phyloP scores from a whole-genome alignment of 495 filamentous ascomycete genomes.

The Daldinia caldariorum region DNA sequence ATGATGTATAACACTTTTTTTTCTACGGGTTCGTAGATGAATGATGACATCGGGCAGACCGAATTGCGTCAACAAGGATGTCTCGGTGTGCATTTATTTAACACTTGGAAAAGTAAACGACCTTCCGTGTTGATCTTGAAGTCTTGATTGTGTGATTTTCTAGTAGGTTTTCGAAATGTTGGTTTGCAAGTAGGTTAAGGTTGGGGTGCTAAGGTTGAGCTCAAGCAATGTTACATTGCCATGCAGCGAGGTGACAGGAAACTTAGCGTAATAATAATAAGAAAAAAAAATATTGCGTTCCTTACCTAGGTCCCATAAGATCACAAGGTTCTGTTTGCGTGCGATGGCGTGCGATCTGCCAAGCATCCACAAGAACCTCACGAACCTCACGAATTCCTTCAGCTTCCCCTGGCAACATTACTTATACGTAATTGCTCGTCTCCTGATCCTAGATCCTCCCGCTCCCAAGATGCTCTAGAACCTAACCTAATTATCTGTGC shows the following conservation, averaged over 20 bases:
- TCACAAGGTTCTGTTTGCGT: constrained; percentile 46
- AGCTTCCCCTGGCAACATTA: constrained; percentile 13
- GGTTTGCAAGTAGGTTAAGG: constrained; percentile 18
- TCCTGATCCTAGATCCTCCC: constrained; percentile 28
- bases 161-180: constrained; percentile 26
- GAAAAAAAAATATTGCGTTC: neutral
- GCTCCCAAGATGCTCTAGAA: constrained; percentile 23
- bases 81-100: neutral
- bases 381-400: constrained; percentile 9
- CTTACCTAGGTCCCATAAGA: constrained; percentile 6
- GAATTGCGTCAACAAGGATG: constrained; percentile 15
- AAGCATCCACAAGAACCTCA: constrained; percentile 40
- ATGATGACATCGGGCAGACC: constrained; percentile 13
- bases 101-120: neutral
- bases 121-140: constrained; percentile 35
- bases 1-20: neutral
- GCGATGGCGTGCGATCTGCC: constrained; percentile 44
- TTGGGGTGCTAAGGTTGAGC: neutral
- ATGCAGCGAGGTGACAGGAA: constrained; percentile 14
- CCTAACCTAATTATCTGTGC: constrained; percentile 6
- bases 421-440: constrained; percentile 32
- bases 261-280: constrained; percentile 8
- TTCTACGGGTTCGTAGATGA: neutral
- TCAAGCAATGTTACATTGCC: constrained; percentile 31
- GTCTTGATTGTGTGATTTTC: constrained; percentile 32